These are phyloP conservation scores for Annulohypoxylon maeteangense DNA, from an alignment of 495 filamentous ascomycete genomes.

Conservation along the genomic window DNA sequence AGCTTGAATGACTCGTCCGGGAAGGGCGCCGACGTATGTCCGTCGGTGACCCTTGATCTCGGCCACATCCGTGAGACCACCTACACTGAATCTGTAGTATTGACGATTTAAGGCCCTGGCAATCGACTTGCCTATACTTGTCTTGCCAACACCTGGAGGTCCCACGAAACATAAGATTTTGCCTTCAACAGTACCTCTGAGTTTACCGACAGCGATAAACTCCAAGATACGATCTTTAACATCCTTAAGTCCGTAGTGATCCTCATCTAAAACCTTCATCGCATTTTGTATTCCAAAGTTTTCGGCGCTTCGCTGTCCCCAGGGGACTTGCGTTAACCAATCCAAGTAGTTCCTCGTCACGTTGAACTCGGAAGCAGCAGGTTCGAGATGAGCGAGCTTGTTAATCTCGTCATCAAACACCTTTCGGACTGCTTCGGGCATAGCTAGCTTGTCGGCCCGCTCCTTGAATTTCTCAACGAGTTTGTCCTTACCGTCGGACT, in stretches of 20 bases:
- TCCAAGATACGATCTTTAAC: slow-evolving; percentile 99
- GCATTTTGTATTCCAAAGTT: slow-evolving; percentile 96
- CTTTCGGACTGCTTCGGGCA: slow-evolving; percentile 96
- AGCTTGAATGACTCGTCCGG: slow-evolving; percentile 96
- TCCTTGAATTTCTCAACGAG: slow-evolving; percentile 97
- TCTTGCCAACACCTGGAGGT: slow-evolving; percentile 95
- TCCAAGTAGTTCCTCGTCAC: slow-evolving; percentile 99
- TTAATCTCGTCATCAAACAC: slow-evolving; percentile 98
- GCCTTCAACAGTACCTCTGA: slow-evolving; percentile 96
- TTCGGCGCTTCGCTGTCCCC: slow-evolving; percentile 95
- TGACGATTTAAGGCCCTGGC: slow-evolving; percentile 92
- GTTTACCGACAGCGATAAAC: slow-evolving; percentile 98
- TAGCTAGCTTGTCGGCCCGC: slow-evolving; percentile 91
- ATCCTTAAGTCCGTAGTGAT: slow-evolving; percentile 97
- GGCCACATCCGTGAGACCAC: slow-evolving; percentile 96
- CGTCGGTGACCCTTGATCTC: slow-evolving; percentile 98
- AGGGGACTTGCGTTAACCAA: slow-evolving; percentile 98
- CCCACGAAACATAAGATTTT: slow-evolving; percentile 99
- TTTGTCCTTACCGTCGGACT: slow-evolving; percentile 98
- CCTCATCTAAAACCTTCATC: slow-evolving; percentile 90
- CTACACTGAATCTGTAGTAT: slow-evolving; percentile 98
- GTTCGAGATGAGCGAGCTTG: slow-evolving; percentile 93
- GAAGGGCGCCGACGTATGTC: slow-evolving; percentile 96
- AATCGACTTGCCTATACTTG: slow-evolving; percentile 98
- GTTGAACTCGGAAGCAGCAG: slow-evolving; percentile 96